Base-by-base conservation (phyloP, 2,329 filamentous ascomycete species). In the Apiospora phragmitis region DNA sequence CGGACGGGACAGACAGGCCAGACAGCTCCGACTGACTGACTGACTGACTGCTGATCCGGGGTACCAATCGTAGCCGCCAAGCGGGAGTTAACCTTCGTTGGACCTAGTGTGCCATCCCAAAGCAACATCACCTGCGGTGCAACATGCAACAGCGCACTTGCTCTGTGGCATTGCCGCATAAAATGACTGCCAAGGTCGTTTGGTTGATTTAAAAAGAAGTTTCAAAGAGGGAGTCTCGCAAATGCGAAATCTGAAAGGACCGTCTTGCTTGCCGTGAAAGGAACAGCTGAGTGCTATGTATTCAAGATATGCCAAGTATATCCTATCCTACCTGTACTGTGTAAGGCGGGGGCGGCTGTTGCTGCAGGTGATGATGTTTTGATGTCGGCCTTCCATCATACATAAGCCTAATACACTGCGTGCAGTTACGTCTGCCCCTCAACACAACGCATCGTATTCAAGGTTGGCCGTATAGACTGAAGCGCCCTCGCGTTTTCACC, bases 1-100 rank as follows among this genome's bases (percentile, higher is more conserved):
- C 9, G 16, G 18, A 21, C 29, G 51, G 18, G 51, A 35, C 51
- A 35, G 51, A 5, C 55, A 24, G 32, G 49, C 26, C 49, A 62
- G 55, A 12, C 55, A 38, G 18, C 55, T 62, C 55, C 42, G 42
- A 43, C 42, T 21, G 42, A 43, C 55, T n/a, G 55, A 62, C 55
- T n/a, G n/a, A n/a, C 7, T 59, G 51, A 38, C 55, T 38, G 55
- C 55, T 62, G 55, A 62, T 62, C 55, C 55, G 55, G 55, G 55
- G 55, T 62, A 62, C 16, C 16, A 59, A 38, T 62, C 55, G 55
- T 14, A 38, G 55, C 55, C 55, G 55, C 55, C 55, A 62, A 62
- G 55, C 55, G 55, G 55, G 55, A 38, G 18, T n/a, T 62, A 62
- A 21, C 55, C 55, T 38, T 35, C 38, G 26, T 62, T 35, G 55